Conservation (phyloP, 225 moss, liverwort and hornwort species). For the Pseudisothecium myosuroides region DNA sequence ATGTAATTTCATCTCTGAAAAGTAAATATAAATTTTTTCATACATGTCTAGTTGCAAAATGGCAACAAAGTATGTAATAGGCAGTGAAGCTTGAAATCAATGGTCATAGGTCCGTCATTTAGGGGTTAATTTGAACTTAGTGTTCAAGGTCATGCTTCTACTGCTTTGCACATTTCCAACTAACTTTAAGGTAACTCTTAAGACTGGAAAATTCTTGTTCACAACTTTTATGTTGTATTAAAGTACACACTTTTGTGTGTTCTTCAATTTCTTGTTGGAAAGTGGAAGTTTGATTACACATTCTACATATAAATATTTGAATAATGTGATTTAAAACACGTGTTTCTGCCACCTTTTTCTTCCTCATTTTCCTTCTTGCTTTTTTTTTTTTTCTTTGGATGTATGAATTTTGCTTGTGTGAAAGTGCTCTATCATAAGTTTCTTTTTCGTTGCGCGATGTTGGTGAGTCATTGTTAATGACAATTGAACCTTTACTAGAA, state of each 20-base stretch:
- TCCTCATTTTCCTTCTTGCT: background rate
- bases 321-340: background rate
- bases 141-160: background rate
- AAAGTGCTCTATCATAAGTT: background rate
- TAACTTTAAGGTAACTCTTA: background rate
- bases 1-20: too few species aligned
- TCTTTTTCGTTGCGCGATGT: background rate
- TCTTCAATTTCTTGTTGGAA: background rate
- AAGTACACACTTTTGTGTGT: background rate
- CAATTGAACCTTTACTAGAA: background rate
- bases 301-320: background rate
- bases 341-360: too few species aligned
- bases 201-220: background rate
- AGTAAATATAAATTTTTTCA: too few species aligned
- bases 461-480: background rate
- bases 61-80: too few species aligned
- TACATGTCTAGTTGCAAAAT: too few species aligned
- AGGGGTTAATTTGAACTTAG: background rate
- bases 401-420: background rate
- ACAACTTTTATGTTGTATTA: background rate
- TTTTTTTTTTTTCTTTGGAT: background rate
- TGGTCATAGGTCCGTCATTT: too few species aligned
- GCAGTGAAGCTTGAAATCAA: too few species aligned
- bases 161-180: background rate
- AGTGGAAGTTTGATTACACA: background rate